These are phyloP conservation scores for Teunomyces gatunensis DNA, from an alignment of 805 yeast genomes.

Conservation along the genomic window DNA sequence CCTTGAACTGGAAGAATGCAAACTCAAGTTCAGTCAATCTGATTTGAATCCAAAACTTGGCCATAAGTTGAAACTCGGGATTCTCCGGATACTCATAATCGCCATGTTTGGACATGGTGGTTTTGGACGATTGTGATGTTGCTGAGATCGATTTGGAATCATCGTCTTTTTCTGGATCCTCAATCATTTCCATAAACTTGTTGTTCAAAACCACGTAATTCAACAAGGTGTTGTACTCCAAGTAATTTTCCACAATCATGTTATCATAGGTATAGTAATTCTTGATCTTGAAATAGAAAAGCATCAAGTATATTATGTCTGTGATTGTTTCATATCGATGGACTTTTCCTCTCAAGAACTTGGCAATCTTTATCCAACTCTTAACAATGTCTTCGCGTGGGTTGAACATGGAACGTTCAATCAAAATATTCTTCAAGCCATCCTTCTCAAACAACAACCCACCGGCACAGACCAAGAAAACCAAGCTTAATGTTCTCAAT, in stretches of 20 bases:
- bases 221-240: constrained; percentile 27
- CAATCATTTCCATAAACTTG: constrained; percentile 16
- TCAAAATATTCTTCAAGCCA: constrained; percentile 5
- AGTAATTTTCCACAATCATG: constrained; percentile 21
- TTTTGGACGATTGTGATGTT: neutral
- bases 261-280: constrained; percentile 17
- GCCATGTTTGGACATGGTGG: neutral
- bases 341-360: constrained; percentile 14
- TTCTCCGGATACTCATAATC: constrained; percentile 5
- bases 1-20: constrained; percentile 27
- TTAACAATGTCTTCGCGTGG: constrained; percentile 14
- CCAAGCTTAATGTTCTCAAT: constrained; percentile 15
- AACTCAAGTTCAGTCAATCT: constrained; percentile 25
- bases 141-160: neutral
- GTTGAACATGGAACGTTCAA: constrained; percentile 6
- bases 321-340: constrained; percentile 18
- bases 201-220: constrained; percentile 17
- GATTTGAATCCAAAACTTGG: constrained; percentile 27
- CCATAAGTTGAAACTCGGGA: constrained; percentile 16
- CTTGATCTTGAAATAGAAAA: constrained; percentile 25
- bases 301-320: constrained; percentile 22
- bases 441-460: constrained; percentile 17
- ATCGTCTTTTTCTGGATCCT: constrained; percentile 13
- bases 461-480: constrained; percentile 18
- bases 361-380: constrained; percentile 16